phyloP scores from a whole-genome alignment of 192 early-diverging fungal species.

The Coemansia aciculifera region DNA sequence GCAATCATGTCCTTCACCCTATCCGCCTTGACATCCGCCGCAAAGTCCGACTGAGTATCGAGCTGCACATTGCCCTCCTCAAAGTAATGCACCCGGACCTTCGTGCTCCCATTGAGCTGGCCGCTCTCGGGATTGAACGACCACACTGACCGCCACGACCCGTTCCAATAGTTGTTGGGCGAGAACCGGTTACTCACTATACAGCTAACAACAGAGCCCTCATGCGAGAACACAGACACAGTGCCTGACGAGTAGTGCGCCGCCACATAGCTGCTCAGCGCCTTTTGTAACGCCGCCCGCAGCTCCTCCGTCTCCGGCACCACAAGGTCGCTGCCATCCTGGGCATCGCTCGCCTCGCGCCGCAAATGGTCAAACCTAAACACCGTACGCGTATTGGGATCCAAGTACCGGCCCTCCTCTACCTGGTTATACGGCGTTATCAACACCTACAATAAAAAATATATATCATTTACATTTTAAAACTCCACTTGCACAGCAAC shows the following conservation, averaged over 20 bases:
- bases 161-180: constrained; percentile 95
- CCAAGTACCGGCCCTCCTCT: constrained; percentile 67
- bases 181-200: constrained; percentile 93
- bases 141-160: constrained; percentile 90
- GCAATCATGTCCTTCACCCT: constrained; percentile 40
- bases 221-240: constrained; percentile 59
- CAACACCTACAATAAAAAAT: constrained; percentile 59
- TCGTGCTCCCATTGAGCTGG: constrained; percentile 69
- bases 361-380: constrained; percentile 85
- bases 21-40: constrained; percentile 17
- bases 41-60: constrained; percentile 71
- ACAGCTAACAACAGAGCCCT: constrained; percentile 30
- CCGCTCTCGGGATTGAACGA: constrained; percentile 58
- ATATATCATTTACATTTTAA: background rate
- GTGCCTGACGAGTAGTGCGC: constrained; percentile 83
- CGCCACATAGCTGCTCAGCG: constrained; percentile 62
- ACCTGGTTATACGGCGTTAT: constrained; percentile 73
- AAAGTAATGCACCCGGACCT: constrained; percentile 94
- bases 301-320: constrained; percentile 19
- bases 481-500: background rate
- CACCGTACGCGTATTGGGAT: constrained; percentile 67
- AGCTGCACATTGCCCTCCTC: constrained; percentile 99
- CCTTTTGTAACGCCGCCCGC: constrained; percentile 63
- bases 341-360: constrained; percentile 52
- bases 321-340: background rate